Base-by-base conservation (phyloP, 495 filamentous ascomycete genomes). In the Aspergillus saccharolyticus region DNA sequence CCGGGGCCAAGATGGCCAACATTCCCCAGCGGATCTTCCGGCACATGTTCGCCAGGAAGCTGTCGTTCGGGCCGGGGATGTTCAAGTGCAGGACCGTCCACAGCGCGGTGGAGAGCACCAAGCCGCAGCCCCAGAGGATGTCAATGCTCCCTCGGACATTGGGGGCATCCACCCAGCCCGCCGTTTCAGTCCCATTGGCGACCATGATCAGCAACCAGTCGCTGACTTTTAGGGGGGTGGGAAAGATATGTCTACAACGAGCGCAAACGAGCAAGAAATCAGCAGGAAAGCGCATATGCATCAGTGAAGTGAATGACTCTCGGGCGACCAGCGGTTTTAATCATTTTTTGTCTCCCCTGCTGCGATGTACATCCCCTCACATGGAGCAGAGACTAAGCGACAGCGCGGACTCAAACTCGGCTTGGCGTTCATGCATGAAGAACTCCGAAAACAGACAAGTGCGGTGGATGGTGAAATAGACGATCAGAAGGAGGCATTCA, bases 101-200 rank as follows among this genome's bases (percentile, higher is more conserved):
- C 12, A 47, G 46, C 21, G 42, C 52, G 33, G 53, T 48, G 39
- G 53, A 52, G 20, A 59, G 22, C 6, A 52, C 53, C 1, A 48
- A 54, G 4, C 42, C 19, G 16, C 52, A 59, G 17, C 44, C 24
- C 57, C 52, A 59, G 16, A 59, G 18, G 39, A 59, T 59, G 18
- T 59, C 57, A n/a, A 47, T 51, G 4, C 52, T 43, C 4, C 44
- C 47, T 6, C 57, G 39, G 16, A 21, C 48, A 39, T 52, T 42
- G 39, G 53, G 44, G n/a, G 25, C 52, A 42, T 42, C 30, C 3
- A 30, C 20, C 53, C 53, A 55, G 9, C 53, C 53, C 10, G 2
- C 20, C 14, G 42, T 18, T 43, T 42, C 51, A 1, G 28, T 46
- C 4, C 18, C 7, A 16, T 46, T 46, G 18, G 6, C 17, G 44